Evolutionary conservation across 225 moss, liverwort and hornwort species (phyloP), one percentile per base, ranked within the genome.

Genomic region (Physcomitrium patens): DNA sequence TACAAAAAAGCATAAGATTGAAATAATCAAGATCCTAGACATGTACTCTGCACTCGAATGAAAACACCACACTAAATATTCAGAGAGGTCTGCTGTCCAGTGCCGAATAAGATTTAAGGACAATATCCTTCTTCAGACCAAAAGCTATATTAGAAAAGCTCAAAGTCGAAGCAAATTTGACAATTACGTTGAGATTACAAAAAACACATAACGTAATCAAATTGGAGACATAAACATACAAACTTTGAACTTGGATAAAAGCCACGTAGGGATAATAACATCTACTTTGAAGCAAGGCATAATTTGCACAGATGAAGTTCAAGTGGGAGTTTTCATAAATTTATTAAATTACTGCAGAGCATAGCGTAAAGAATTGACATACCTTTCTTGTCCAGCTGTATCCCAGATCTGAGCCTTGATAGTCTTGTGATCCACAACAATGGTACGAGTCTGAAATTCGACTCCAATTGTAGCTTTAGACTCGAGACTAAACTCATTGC

Each of bases 361-460:
- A 0, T 27, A 11, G 7, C 11, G 1, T 14, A 20, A 22, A 8
- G 16, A 70, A 13, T 49, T 24, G 46, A 65, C 75, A 27, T 81
- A 93, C 95, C 95, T 89, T 85, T 96, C 95, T 89, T 96, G 95
- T 69, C 95, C 95, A 81, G 95, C 95, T 63, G 95, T 96, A 78
- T 96, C 95, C 95, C 95, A 96, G 67, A 96, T 96, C 88, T 96
- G 95, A 63, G 95, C 95, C 79, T 93, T 93, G 76, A 96, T 84
- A 47, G 95, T 96, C 86, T 93, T 96, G 24, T 90, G 81, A 64
- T 93, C 90, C 52, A 96, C 93, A 64, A 90, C 87, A 66, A 96
- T 90, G 57, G 95, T 96, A 28, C 95, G 93, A 6, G 95, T 93
- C 82, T 93, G 95, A 24, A 96, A 96, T 70, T 96, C 95, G 52